These are phyloP conservation scores for Paratinospora sagittata DNA, from an alignment of 164 flowering plant species.

Conservation along the genomic window DNA sequence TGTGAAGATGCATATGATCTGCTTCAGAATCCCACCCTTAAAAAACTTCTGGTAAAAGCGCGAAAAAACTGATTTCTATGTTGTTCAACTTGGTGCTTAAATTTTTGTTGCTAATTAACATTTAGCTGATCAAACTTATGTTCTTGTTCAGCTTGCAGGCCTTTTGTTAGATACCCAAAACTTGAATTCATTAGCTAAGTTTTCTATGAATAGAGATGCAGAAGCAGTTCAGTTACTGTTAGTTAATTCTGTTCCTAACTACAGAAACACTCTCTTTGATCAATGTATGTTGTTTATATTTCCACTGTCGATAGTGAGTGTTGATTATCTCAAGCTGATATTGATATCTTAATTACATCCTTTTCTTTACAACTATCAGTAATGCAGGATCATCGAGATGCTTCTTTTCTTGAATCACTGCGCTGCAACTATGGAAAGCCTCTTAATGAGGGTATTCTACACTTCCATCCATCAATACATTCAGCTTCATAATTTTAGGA, in stretches of 20 bases:
- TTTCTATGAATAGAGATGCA: slow-evolving; percentile 52
- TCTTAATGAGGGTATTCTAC: slow-evolving; percentile 30
- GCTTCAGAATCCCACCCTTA: no score
- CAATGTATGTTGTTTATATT: no score
- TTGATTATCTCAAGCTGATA: slow-evolving; percentile 20
- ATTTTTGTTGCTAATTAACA: background rate
- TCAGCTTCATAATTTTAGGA: background rate
- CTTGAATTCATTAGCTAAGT: slow-evolving; percentile 32
- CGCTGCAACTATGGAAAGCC: slow-evolving; percentile 44
- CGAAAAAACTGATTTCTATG: background rate
- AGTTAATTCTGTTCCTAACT: slow-evolving; percentile 57
- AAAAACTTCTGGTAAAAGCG: slow-evolving; percentile 49
- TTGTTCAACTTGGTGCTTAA: background rate
- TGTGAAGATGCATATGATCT: no score
- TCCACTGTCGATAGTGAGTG: no score
- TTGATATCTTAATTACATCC: background rate
- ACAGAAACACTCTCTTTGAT: no score
- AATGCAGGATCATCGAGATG: slow-evolving; percentile 47
- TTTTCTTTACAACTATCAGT: slow-evolving; percentile 28
- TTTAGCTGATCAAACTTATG: background rate
- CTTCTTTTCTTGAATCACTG: slow-evolving; percentile 39
- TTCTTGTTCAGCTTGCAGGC: slow-evolving; percentile 51
- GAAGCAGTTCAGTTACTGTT: slow-evolving; percentile 64
- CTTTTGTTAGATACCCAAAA: slow-evolving; percentile 60
- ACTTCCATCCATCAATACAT: background rate